These are phyloP conservation scores for Penicillium egyptiacum DNA, from an alignment of 495 filamentous ascomycete genomes.

Conservation along the genomic window DNA sequence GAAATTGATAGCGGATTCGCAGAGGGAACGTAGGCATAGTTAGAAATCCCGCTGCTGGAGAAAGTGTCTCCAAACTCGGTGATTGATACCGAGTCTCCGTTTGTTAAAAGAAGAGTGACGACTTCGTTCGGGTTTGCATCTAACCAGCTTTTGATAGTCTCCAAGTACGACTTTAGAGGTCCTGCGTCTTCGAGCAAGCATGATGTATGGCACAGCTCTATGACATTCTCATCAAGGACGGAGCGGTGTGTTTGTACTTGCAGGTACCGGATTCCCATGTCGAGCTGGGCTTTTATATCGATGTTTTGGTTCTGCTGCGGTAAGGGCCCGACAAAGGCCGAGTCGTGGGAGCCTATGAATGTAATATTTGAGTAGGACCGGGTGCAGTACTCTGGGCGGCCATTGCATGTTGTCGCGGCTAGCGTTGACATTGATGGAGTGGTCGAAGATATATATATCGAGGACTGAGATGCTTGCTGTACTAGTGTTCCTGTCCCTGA, in stretches of 20 bases:
- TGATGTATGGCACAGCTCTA: constrained; percentile 65
- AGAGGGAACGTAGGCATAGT: constrained; percentile 58
- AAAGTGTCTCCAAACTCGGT: constrained; percentile 56
- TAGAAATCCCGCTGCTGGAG: constrained; percentile 50
- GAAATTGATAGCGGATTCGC: constrained; percentile 31
- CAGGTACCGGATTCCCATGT: constrained; percentile 66
- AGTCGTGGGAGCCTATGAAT: constrained; percentile 68
- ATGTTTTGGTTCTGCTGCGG: constrained; percentile 66
- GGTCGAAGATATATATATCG: constrained; percentile 4
- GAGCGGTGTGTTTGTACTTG: constrained; percentile 66
- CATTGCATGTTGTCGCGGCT: constrained; percentile 56
- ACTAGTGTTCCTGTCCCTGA: constrained; percentile 1
- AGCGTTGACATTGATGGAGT: constrained; percentile 5
- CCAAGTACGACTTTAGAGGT: constrained; percentile 55
- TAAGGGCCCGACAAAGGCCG: constrained; percentile 61
- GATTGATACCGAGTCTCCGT: constrained; percentile 56
- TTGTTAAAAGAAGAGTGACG: constrained; percentile 68
- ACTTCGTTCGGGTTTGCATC: constrained; percentile 65
- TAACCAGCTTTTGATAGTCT: constrained; percentile 61
- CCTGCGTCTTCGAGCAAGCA: constrained; percentile 68
- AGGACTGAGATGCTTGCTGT: constrained; percentile 7
- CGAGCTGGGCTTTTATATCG: constrained; percentile 62
- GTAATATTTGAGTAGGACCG: constrained; percentile 65
- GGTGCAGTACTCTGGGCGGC: constrained; percentile 59
- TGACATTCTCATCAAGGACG: constrained; percentile 39